These are phyloP conservation scores for Aleurites moluccanus DNA, from an alignment of 441 rosid genomes.

Conservation along the genomic window DNA sequence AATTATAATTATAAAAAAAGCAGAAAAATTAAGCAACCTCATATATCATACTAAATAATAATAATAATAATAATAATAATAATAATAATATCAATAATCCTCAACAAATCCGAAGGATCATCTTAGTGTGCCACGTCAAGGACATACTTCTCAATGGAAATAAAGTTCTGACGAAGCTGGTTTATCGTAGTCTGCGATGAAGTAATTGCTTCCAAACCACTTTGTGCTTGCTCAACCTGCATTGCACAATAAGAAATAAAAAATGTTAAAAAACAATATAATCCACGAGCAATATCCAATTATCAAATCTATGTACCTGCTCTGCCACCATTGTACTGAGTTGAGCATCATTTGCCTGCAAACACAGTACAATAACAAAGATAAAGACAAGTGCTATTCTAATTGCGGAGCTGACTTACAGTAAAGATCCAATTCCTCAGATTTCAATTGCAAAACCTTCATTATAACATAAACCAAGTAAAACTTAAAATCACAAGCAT, in stretches of 20 bases:
- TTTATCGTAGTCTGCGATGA: conserved; percentile 71
- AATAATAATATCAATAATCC: not conserved
- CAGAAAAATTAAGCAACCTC: not conserved
- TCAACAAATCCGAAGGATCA: not conserved
- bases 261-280: conserved; percentile 2
- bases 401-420: not conserved
- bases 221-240: conserved; percentile 93
- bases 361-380: conserved; percentile 14
- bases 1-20: conserved; percentile 7
- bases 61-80: not conserved
- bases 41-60: not conserved
- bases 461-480: not conserved
- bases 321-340: conserved; percentile 99
- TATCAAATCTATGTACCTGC: conserved; percentile 48
- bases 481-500: not conserved
- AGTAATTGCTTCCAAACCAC: conserved; percentile 75
- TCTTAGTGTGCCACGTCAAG: conserved; percentile 6
- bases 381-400: conserved; percentile 7
- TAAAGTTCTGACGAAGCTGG: conserved; percentile 78
- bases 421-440: not conserved
- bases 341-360: conserved; percentile 95
- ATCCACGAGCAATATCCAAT: not conserved
- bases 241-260: conserved; percentile 3
- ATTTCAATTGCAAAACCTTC: not conserved
- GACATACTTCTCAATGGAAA: conserved; percentile 76